Evolutionary conservation across 2,329 filamentous ascomycete genomes (phyloP).

Genomic region (Thyridium curvatum): DNA sequence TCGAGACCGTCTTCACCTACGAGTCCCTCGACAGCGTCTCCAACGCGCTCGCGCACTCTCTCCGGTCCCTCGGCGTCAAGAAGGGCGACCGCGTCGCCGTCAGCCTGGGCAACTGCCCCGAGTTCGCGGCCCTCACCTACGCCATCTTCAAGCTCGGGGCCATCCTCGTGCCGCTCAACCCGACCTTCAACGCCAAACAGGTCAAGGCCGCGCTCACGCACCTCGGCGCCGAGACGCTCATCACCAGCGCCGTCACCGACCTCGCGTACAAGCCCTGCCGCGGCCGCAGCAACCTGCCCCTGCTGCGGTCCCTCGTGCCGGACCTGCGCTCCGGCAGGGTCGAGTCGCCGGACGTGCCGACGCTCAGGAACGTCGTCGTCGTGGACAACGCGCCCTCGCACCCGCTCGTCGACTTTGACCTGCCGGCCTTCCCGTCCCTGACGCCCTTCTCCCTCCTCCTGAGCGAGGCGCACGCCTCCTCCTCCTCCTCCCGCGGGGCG

Average conservation of each 20-base stretch:
- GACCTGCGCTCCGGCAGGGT: conserved; percentile 26
- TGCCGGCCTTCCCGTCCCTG: conserved; percentile 25
- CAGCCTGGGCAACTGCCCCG: conserved; percentile 76
- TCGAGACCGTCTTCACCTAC: conserved; percentile 69
- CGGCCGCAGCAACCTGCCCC: conserved; percentile 45
- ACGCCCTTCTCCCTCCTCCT: conserved; percentile 38
- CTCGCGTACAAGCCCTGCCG: conserved; percentile 57
- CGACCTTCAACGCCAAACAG: conserved; percentile 76
- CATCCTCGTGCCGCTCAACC: conserved; percentile 88
- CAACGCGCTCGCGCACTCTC: conserved; percentile 66
- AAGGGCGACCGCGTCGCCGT: conserved; percentile 84
- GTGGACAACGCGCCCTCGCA: conserved; percentile 66
- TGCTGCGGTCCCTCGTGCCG: conserved; percentile 39
- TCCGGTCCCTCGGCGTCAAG: conserved; percentile 63
- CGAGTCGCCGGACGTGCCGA: conserved; percentile 51
- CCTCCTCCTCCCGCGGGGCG: conserved; percentile 16
- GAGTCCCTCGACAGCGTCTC: conserved; percentile 67
- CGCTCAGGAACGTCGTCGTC: conserved; percentile 64
- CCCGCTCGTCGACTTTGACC: conserved; percentile 30
- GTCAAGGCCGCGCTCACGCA: conserved; percentile 73
- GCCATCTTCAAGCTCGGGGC: conserved; percentile 93
- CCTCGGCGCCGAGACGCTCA: conserved; percentile 64
- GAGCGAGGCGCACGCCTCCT: conserved; percentile 6
- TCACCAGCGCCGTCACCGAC: conserved; percentile 86
- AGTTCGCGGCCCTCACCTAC: conserved; percentile 82